Evolutionary conservation across 345 rosid genomes (phyloP).

Genomic region (Clarkia xantiana): DNA sequence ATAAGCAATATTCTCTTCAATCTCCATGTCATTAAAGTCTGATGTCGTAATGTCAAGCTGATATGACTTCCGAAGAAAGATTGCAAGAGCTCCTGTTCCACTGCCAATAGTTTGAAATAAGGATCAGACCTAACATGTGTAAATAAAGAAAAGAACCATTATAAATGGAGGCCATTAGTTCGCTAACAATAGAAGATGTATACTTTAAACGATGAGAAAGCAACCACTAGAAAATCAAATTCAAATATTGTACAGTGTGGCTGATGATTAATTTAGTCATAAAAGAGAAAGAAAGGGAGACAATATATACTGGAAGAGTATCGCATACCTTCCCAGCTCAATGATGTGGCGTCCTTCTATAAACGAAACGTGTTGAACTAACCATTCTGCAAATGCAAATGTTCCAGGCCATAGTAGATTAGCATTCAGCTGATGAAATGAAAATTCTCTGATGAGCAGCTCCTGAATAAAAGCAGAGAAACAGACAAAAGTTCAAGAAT

Average conservation of each 20-base stretch:
- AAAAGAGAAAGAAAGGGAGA: background rate
- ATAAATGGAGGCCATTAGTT: too few relatives aligned
- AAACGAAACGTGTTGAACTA: constrained; percentile 32
- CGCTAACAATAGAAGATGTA: too few relatives aligned
- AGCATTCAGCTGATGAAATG: constrained; percentile 87
- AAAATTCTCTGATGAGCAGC: constrained; percentile 59
- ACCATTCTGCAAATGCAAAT: constrained; percentile 86
- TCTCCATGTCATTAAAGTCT: constrained; percentile 72
- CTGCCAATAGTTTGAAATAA: constrained; percentile 21
- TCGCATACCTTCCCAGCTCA: constrained; percentile 74
- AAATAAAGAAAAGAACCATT: too few relatives aligned
- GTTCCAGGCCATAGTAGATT: constrained; percentile 98
- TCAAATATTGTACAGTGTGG: too few relatives aligned
- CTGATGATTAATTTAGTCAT: background rate
- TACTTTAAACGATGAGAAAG: background rate
- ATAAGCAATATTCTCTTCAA: constrained; percentile 78
- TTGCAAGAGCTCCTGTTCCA: constrained; percentile 93
- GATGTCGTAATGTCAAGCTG: constrained; percentile 76
- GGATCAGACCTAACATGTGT: background rate
- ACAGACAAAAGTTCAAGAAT: background rate
- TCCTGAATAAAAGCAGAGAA: constrained; percentile 34
- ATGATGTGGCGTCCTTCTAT: constrained; percentile 49
- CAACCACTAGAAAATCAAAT: background rate
- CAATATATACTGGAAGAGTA: background rate
- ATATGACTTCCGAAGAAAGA: constrained; percentile 52